Evolutionary conservation across 108 stramenopile genomes (phyloP), one percentile per base, ranked within the genome.

Genomic region (Aureococcus anophagefferens): DNA sequence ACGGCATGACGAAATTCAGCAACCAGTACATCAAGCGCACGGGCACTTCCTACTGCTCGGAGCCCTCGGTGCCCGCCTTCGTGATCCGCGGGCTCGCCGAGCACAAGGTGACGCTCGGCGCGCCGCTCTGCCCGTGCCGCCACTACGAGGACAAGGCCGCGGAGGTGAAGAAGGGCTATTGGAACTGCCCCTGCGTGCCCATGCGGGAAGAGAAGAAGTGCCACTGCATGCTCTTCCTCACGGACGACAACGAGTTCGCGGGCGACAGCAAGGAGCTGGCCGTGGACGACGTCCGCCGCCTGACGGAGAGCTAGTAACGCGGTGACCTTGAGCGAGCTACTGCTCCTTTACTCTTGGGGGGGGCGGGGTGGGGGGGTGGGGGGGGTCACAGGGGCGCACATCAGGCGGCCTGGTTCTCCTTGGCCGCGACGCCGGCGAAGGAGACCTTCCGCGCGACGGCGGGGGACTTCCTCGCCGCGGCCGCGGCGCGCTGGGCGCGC

Each of bases 71-170:
- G 31, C 86, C 91, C 3, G 83, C 89, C 9, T 87, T 90, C 32
- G 91, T 94, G 4, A 92, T 94, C 44, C 89, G 90, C 70, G 93
- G 93, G 14, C 67, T 94, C 45, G 93, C 93, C 16, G 88, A 92
- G 68, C 91, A 94, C 77, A 94, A 94, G 75, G 85, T 90, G 14
- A 73, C 76, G 21, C 74, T 94, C 30, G 93, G 93, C 5, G 83
- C 90, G 11, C 93, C 93, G 0, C 75, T 94, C 30, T 94, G 93
- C 46, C 93, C 93, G 0, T 94, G 93, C 67, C 81, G 93, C 63
- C 90, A 89, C 79, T 94, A 94, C 68, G 91, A 92, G 36, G 86
- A 94, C 73, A 94, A 94, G 73, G 90, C 87, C 70, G 87, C 84
- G 62, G 91, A 91, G 75, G 91, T 84, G 16, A 91, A 91, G 81